Base-by-base conservation (phyloP, 176 grass and related monocot species). In the Aegilops bicornis region DNA sequence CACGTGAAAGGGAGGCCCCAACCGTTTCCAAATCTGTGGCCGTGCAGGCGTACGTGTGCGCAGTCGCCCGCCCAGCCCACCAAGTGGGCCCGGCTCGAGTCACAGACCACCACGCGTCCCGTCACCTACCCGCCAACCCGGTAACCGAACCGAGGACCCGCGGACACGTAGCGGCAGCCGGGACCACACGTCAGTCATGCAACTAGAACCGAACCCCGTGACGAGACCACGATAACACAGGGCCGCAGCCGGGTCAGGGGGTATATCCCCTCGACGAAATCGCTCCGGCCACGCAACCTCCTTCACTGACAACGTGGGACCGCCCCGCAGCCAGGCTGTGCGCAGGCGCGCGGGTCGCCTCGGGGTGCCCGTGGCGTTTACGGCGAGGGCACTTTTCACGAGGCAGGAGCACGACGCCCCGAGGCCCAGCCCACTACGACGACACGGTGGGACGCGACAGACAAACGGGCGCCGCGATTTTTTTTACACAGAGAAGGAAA, bases 351-450 rank as follows among this genome's bases (percentile, higher is more conserved):
- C 37, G 16, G 9, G 14, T 4, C 4, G 24, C 4, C 1, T 5
- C 8, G 71, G 83, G 63, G 83, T 86, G 64, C 1, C 29, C 72
- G 79, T 78, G 82, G 83, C 12, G 6, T 3, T 19, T 20, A 82
- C 27, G 0, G 17, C 5, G 15, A 84, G 59, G 70, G 77, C 4
- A 30, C 77, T 35, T 62, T 76, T 70, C 70, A 82, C 83, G 83
- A 77, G 83, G 88, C 5, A 70, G 2, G 83, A 86, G 70, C 83
- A 86, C 78, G 88, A 70, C 80, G 65, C 48, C 19, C 47, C 25
- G 33, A 86, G 83, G 88, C 83, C 88, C 83, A 86, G 79, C 83
- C 88, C 83, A 86, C 88, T 82, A 85, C 82, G 32, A 56, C 42
- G 42, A 47, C 43, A 47, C 43, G 16, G 17, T 17, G 33, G 24